These are phyloP conservation scores for Elongisporangium prolatum DNA, from an alignment of 352 stramenopile genomes.

Conservation along the genomic window DNA sequence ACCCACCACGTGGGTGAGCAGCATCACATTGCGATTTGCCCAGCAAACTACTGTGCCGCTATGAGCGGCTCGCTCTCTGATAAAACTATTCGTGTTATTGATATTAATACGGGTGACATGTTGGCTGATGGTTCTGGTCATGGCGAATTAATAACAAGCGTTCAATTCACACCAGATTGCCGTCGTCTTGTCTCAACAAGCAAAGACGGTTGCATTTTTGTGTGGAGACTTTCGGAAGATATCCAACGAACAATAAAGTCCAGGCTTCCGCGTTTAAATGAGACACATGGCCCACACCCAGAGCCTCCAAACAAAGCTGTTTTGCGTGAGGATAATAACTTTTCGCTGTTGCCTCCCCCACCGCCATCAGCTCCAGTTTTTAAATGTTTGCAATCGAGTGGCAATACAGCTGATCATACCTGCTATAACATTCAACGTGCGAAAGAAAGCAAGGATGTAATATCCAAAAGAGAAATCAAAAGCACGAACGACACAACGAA, in stretches of 20 bases:
- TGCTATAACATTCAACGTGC: not conserved
- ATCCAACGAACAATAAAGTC: slow-evolving; percentile 68
- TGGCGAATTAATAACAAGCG: slow-evolving; percentile 74
- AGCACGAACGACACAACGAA: not conserved
- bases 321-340: not conserved
- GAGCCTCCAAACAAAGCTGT: slow-evolving; percentile 14
- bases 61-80: slow-evolving; percentile 79
- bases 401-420: not conserved
- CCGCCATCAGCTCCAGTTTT: slow-evolving; percentile 14
- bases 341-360: slow-evolving; percentile 21
- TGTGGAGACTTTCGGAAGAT: slow-evolving; percentile 80
- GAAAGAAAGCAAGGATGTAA: not conserved
- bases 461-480: slow-evolving; percentile 1
- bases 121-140: slow-evolving; percentile 78
- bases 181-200: slow-evolving; percentile 76
- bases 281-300: slow-evolving; percentile 21
- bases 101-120: slow-evolving; percentile 73
- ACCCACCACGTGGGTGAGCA: slow-evolving; percentile 70
- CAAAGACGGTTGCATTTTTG: slow-evolving; percentile 85
- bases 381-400: not conserved
- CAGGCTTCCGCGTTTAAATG: slow-evolving; percentile 31
- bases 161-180: slow-evolving; percentile 87
- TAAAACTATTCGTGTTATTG: slow-evolving; percentile 83
- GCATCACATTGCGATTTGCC: slow-evolving; percentile 61
- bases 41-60: slow-evolving; percentile 64